Evolutionary conservation across 2,329 filamentous ascomycete genomes (phyloP).

Genomic region (Colletotrichum gigasporum): DNA sequence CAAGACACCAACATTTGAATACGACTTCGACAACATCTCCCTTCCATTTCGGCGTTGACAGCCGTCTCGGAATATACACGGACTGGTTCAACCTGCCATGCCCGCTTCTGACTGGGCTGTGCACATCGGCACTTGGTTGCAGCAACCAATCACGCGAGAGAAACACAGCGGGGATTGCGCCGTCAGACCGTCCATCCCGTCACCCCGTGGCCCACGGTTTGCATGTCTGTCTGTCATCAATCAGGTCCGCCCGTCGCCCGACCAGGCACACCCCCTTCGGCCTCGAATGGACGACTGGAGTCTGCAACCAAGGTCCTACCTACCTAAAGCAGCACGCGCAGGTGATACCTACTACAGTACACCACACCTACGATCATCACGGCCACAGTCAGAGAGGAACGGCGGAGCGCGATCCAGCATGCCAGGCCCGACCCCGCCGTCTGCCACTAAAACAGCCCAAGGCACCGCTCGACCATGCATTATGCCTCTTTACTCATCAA

Average conservation of each 20-base stretch:
- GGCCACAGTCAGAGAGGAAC: not conserved
- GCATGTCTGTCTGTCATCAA: not conserved
- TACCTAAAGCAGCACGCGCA: not conserved
- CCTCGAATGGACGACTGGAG: no score
- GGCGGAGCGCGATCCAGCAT: not conserved
- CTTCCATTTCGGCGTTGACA: conserved; percentile 4
- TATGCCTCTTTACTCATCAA: conserved; percentile 10
- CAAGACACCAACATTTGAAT: not conserved
- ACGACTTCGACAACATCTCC: not conserved
- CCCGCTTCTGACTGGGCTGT: conserved; percentile 11
- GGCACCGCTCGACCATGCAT: not conserved
- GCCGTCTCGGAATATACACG: conserved; percentile 1
- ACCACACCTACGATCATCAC: no score
- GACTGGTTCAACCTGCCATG: conserved; percentile 4
- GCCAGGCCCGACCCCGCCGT: no score
- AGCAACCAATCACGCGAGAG: conserved; percentile 10
- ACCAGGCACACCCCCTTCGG: not conserved
- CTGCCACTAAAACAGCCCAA: conserved; percentile 6
- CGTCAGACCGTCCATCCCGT: conserved; percentile 8
- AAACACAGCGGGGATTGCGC: conserved; percentile 12
- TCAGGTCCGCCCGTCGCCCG: conserved; percentile 14
- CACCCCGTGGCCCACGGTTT: not conserved
- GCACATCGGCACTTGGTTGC: conserved; percentile 6
- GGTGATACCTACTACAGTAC: no score
- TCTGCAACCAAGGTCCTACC: not conserved